These are phyloP conservation scores for Tylopilus felleus DNA, from an alignment of 768 basidiomycete species.

Conservation along the genomic window DNA sequence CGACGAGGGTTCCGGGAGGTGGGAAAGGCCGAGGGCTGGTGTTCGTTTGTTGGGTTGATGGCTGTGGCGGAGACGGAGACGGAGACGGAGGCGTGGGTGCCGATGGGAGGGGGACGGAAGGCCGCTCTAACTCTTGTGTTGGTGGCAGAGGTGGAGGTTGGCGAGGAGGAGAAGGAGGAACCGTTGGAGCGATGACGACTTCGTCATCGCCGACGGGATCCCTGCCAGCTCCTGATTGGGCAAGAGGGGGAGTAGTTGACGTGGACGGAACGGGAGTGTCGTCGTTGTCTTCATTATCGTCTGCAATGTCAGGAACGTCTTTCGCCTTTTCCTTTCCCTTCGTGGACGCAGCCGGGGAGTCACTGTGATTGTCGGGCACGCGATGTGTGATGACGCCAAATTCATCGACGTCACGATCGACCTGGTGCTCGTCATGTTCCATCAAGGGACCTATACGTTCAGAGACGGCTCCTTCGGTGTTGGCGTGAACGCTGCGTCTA, in stretches of 20 bases:
- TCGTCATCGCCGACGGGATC: slow-evolving; percentile 17
- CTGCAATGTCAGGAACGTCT: slow-evolving; percentile 12
- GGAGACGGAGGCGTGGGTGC: slow-evolving; percentile 8
- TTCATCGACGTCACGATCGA: slow-evolving; percentile 29
- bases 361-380: slow-evolving; percentile 28
- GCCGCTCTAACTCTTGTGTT: slow-evolving; percentile 9
- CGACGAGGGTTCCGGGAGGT: slow-evolving; percentile 73
- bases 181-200: slow-evolving; percentile 20
- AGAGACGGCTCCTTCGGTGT: slow-evolving; percentile 13
- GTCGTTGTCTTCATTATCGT: slow-evolving; percentile 2
- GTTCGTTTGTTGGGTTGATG: slow-evolving; percentile 21
- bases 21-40: slow-evolving; percentile 50
- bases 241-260: slow-evolving; percentile 10
- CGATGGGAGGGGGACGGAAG: slow-evolving; percentile 13
- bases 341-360: slow-evolving; percentile 19
- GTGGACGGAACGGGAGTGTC: slow-evolving; percentile 14
- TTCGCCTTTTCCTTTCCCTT: slow-evolving; percentile 40
- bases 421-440: slow-evolving; percentile 29
- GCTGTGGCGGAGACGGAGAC: slow-evolving; percentile 17
- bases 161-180: slow-evolving; percentile 5
- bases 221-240: slow-evolving; percentile 1
- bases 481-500: slow-evolving; percentile 13
- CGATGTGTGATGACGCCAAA: slow-evolving; percentile 25
- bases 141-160: slow-evolving; percentile 11
- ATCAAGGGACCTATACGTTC: slow-evolving; percentile 13